These are phyloP conservation scores for Metschnikowia rubicola DNA, from an alignment of 805 yeast species.

Conservation along the genomic window DNA sequence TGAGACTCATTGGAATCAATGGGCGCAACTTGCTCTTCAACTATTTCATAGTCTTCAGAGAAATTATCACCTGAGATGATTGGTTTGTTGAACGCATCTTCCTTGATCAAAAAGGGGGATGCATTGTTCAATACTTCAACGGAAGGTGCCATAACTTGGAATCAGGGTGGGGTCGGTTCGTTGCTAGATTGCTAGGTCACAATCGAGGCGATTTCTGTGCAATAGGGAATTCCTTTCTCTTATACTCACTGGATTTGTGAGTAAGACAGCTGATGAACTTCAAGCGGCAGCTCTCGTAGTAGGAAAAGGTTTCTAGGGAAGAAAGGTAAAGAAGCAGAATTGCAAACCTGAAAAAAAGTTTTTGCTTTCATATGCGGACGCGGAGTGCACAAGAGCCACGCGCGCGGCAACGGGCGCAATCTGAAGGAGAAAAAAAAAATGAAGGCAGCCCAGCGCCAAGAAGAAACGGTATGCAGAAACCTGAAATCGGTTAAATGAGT, in stretches of 20 bases:
- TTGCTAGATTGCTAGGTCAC: background rate
- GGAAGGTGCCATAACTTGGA: conserved; percentile 11
- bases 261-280: conserved; percentile 24
- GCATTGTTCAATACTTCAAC: conserved; percentile 10
- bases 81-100: background rate
- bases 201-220: conserved; percentile 6
- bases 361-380: too few relatives aligned
- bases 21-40: background rate
- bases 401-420: too few relatives aligned
- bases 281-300: conserved; percentile 55
- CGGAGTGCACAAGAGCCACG: too few relatives aligned
- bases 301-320: conserved; percentile 1
- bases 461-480: too few relatives aligned
- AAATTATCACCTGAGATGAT: background rate
- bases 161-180: background rate
- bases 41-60: background rate
- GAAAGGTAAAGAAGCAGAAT: background rate
- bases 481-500: too few relatives aligned
- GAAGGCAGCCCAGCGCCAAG: too few relatives aligned
- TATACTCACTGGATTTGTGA: conserved; percentile 36
- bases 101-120: background rate
- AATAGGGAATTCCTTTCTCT: conserved; percentile 6
- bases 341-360: background rate
- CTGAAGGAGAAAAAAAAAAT: too few relatives aligned
- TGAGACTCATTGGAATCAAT: background rate